Evolutionary conservation across 2,329 filamentous ascomycete species (phyloP).

Genomic region (Phaeosphaeriaceae sp.): DNA sequence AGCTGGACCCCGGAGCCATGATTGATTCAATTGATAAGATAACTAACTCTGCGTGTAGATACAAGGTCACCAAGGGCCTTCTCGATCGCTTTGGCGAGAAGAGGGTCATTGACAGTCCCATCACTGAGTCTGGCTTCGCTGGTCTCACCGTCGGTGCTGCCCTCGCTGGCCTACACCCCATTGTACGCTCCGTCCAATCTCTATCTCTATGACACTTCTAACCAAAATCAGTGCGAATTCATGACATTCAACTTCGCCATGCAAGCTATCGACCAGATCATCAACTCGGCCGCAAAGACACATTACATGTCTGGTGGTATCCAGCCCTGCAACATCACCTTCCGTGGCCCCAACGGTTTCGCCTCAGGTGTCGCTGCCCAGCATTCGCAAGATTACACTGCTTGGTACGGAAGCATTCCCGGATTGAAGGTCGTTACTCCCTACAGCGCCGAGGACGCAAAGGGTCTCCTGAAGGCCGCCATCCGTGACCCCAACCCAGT

Average conservation of each 20-base stretch:
- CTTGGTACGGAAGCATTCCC: conserved; percentile 98
- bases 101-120: conserved; percentile 96
- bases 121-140: conserved; percentile 94
- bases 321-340: conserved; percentile 99
- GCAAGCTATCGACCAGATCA: conserved; percentile 99
- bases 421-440: conserved; percentile 96
- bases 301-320: conserved; percentile 99
- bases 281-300: conserved; percentile 98
- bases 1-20: no score
- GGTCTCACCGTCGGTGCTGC: conserved; percentile 95
- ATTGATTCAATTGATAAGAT: not conserved
- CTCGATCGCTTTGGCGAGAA: conserved; percentile 97
- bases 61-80: conserved; percentile 99
- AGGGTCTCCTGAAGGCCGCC: conserved; percentile 95
- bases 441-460: conserved; percentile 97
- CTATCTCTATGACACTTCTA: conserved; percentile 7
- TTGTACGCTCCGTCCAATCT: conserved; percentile 65
- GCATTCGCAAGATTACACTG: conserved; percentile 98
- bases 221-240: conserved; percentile 82
- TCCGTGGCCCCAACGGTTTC: conserved; percentile 98
- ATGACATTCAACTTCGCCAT: conserved; percentile 99
- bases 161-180: conserved; percentile 89
- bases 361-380: conserved; percentile 93
- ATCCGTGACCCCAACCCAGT: conserved; percentile 99
- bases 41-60: conserved; percentile 61